Evolutionary conservation across 2,329 filamentous ascomycete species (phyloP).

Genomic region (Coniochaeta sp.): DNA sequence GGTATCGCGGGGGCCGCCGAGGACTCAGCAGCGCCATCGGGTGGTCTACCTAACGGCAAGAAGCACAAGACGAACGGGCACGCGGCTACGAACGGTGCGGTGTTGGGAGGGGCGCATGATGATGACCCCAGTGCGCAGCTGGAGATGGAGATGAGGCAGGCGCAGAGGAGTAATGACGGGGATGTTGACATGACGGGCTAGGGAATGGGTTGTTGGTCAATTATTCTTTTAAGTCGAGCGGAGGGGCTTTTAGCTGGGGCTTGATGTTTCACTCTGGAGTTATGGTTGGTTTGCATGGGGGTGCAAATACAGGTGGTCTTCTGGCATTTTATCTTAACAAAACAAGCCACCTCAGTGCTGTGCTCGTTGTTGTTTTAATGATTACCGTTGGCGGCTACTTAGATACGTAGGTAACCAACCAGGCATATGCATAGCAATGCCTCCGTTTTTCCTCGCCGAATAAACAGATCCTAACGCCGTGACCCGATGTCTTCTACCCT

Average conservation of each 20-base stretch:
- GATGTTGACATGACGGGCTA: constrained; percentile 57
- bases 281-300: no score
- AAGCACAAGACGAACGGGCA: constrained; percentile 25
- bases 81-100: constrained; percentile 18
- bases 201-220: constrained; percentile 8
- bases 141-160: constrained; percentile 47
- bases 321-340: no score
- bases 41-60: constrained; percentile 25
- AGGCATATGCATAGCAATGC: no score
- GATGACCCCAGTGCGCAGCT: constrained; percentile 47
- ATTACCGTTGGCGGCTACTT: no score
- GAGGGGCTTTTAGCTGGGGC: no score
- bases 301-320: no score
- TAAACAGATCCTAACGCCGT: neutral
- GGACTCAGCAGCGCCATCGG: constrained; percentile 1
- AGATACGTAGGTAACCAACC: no score
- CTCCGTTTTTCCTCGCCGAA: neutral
- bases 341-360: no score
- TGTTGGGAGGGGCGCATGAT: constrained; percentile 23
- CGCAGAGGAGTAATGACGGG: constrained; percentile 29
- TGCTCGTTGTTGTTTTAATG: no score
- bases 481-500: neutral
- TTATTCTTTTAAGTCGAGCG: no score
- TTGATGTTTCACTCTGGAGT: no score
- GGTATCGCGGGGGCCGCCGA: constrained; percentile 17